Evolutionary conservation across 1,139 yeast genomes (phyloP).

Genomic region (Spathaspora sp.): DNA sequence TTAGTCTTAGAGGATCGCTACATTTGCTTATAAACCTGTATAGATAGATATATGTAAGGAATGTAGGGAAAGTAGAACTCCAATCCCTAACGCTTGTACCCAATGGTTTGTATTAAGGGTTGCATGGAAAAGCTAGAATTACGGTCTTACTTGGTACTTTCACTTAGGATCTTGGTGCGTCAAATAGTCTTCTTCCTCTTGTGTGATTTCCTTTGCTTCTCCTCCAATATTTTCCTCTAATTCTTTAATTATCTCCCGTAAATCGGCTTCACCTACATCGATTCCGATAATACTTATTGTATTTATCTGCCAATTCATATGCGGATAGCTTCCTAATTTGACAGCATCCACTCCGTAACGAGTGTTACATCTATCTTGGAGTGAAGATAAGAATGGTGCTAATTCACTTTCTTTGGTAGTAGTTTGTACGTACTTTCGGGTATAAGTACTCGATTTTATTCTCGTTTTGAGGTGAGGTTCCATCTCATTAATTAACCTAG

Average conservation of each 20-base stretch:
- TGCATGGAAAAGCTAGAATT: too few species aligned
- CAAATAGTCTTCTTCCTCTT: slow-evolving; percentile 49
- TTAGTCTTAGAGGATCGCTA: too few species aligned
- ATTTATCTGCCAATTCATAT: slow-evolving; percentile 57
- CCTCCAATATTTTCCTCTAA: slow-evolving; percentile 43
- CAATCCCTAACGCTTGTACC: too few species aligned
- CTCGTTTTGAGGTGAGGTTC: slow-evolving; percentile 26
- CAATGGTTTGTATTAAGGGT: too few species aligned
- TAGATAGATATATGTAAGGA: too few species aligned
- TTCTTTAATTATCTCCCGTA: slow-evolving; percentile 47
- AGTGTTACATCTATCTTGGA: slow-evolving; percentile 48
- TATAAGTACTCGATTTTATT: slow-evolving; percentile 22
- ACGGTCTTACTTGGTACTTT: too few species aligned
- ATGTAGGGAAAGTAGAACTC: too few species aligned
- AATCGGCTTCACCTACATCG: slow-evolving; percentile 26
- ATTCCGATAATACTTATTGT: slow-evolving; percentile 75
- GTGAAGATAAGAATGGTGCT: slow-evolving; percentile 58
- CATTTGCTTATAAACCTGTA: too few species aligned
- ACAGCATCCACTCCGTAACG: slow-evolving; percentile 38
- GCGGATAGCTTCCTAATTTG: slow-evolving; percentile 86
- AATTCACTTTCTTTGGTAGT: slow-evolving; percentile 59
- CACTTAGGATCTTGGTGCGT: slow-evolving; percentile 6
- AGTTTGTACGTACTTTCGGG: slow-evolving; percentile 65
- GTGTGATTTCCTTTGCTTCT: slow-evolving; percentile 54
- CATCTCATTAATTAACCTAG: slow-evolving; percentile 41